Conservation (phyloP, 2,329 filamentous ascomycete species). For the Fusarium nodosum region DNA sequence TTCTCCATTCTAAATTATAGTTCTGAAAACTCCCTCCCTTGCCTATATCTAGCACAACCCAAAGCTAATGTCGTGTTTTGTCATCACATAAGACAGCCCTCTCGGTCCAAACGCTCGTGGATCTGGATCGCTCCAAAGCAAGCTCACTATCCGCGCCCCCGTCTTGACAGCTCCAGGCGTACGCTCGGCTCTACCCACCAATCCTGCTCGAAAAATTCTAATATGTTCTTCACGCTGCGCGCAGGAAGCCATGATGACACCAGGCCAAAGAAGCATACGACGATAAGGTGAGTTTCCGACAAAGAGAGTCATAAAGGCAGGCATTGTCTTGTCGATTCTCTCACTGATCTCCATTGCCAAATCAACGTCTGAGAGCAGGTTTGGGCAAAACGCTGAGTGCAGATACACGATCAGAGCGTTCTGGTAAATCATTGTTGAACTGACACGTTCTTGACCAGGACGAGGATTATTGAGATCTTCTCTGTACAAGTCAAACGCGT, state of each 20-base stretch:
- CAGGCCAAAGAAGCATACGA: conserved; percentile 20
- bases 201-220: background rate
- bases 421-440: background rate
- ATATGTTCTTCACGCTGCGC: conserved; percentile 1
- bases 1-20: background rate
- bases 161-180: conserved; percentile 16
- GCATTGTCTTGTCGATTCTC: background rate
- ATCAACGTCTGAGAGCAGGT: background rate
- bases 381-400: background rate
- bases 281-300: conserved; percentile 15
- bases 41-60: background rate
- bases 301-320: background rate
- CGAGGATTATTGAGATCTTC: background rate
- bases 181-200: background rate
- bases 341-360: background rate
- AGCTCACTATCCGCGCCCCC: conserved; percentile 3
- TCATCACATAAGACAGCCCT: conserved; percentile 13
- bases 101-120: conserved; percentile 9
- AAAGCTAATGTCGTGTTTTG: conserved; percentile 20
- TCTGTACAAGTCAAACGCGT: background rate
- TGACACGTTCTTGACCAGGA: background rate
- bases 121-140: conserved; percentile 13
- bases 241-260: conserved; percentile 14
- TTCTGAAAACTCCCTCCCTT: background rate
- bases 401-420: conserved; percentile 16